Evolutionary conservation across 164 flowering plant genomes (phyloP).

Genomic region (Santalum album): DNA sequence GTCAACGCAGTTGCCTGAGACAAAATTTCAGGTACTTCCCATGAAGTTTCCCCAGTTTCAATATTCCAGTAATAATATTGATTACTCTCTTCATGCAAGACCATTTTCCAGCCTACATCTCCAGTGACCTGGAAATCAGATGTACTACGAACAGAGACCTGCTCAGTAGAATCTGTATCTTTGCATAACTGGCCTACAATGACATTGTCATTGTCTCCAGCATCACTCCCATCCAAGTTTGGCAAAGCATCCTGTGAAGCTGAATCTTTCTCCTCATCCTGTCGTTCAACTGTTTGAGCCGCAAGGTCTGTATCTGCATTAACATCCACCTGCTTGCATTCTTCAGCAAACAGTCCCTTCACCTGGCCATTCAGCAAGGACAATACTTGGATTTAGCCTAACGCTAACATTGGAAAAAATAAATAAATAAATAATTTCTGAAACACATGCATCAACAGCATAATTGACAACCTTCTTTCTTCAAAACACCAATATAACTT

Average conservation of each 20-base stretch:
- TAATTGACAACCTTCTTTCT: too few relatives aligned
- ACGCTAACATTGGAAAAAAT: too few relatives aligned
- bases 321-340: slow-evolving; percentile 15
- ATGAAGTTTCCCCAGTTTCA: slow-evolving; percentile 91
- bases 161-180: slow-evolving; percentile 18
- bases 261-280: slow-evolving; percentile 17
- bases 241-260: slow-evolving; percentile 14
- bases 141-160: slow-evolving; percentile 21
- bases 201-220: slow-evolving; percentile 14
- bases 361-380: slow-evolving; percentile 21
- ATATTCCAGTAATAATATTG: slow-evolving; percentile 88
- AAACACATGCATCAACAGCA: too few relatives aligned
- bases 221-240: slow-evolving; percentile 16
- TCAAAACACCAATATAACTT: too few relatives aligned
- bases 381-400: not conserved
- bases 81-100: slow-evolving; percentile 78
- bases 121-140: slow-evolving; percentile 34
- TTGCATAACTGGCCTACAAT: slow-evolving; percentile 9
- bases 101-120: slow-evolving; percentile 73
- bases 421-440: too few relatives aligned
- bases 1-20: slow-evolving; percentile 21
- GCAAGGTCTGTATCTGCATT: slow-evolving; percentile 11
- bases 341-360: slow-evolving; percentile 11
- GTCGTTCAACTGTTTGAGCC: slow-evolving; percentile 18
- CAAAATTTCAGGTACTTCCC: slow-evolving; percentile 70